A percentile compares a stretch with the other conserved stretches of the same genome.
These are phyloP conservation scores for Pseudocercospora cruenta DNA, from an alignment of 2,329 filamentous ascomycete genomes.

Conservation along the genomic window DNA sequence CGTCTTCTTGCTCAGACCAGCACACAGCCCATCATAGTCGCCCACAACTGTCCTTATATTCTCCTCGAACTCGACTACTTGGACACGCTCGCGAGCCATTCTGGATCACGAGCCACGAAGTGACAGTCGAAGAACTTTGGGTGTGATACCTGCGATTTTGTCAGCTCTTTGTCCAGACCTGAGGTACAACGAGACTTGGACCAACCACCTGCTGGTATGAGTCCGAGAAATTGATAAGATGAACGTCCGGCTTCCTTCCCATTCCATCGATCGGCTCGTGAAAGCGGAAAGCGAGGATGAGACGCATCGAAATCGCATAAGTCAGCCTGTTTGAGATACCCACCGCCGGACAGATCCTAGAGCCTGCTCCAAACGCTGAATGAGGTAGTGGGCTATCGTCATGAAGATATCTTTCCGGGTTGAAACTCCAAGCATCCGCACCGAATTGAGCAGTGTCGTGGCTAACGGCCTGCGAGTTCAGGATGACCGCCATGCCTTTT, in stretches of 20 bases:
- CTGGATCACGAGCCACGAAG: slow-evolving; percentile 12
- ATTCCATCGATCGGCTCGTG: neutral
- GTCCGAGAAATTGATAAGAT: slow-evolving; percentile 14
- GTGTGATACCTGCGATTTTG: slow-evolving; percentile 6
- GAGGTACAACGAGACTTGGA: neutral
- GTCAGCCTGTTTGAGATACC: slow-evolving; percentile 11
- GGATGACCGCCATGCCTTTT: slow-evolving; percentile 12
- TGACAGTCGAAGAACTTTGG: slow-evolving; percentile 13
- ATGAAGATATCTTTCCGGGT: slow-evolving; percentile 3
- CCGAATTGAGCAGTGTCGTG: slow-evolving; percentile 13
- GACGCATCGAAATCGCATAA: slow-evolving; percentile 8
- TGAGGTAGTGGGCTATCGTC: slow-evolving; percentile 8
- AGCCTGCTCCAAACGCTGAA: slow-evolving; percentile 9
- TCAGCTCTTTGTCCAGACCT: neutral
- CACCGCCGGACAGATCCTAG: slow-evolving; percentile 12
- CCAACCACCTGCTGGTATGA: slow-evolving; percentile 8
- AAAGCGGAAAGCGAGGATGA: slow-evolving; percentile 12
- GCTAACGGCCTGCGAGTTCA: slow-evolving; percentile 13
- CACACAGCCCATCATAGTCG: too few relatives aligned
- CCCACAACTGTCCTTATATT: too few relatives aligned
- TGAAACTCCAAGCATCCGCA: slow-evolving; percentile 10
- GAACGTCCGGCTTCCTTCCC: slow-evolving; percentile 4
- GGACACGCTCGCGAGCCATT: slow-evolving; percentile 3
- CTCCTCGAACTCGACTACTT: neutral
- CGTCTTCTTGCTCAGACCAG: too few relatives aligned